phyloP scores from a whole-genome alignment of 179 eudicot species.

The Beta lomatogona region DNA sequence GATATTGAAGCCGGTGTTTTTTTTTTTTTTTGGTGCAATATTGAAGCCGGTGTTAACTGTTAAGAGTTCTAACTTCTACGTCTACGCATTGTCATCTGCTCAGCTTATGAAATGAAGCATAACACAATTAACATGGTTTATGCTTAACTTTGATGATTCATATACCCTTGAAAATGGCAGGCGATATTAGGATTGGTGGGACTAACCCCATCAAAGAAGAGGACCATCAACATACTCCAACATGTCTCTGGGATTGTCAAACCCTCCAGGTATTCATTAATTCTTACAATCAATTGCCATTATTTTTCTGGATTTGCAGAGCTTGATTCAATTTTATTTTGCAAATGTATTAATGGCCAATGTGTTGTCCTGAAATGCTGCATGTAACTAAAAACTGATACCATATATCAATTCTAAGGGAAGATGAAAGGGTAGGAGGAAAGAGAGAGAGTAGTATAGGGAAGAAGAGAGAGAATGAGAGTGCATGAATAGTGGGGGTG shows the following conservation, averaged over 20 bases:
- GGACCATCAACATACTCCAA: slow-evolving; percentile 24
- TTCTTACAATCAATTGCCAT: not conserved
- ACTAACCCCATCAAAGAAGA: slow-evolving; percentile 28
- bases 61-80: too few species aligned
- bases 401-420: not conserved
- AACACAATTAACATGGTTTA: not conserved
- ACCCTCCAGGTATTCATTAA: slow-evolving; percentile 28
- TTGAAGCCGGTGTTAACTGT: too few species aligned
- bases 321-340: not conserved
- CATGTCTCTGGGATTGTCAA: slow-evolving; percentile 31
- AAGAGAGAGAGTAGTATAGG: too few species aligned
- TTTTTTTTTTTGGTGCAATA: too few species aligned
- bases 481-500: too few species aligned
- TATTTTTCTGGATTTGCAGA: not conserved
- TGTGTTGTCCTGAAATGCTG: not conserved
- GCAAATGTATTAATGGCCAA: not conserved
- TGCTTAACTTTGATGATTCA: not conserved
- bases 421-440: not conserved
- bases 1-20: too few species aligned
- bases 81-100: not conserved
- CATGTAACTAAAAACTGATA: not conserved
- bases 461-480: too few species aligned
- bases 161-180: slow-evolving; percentile 18
- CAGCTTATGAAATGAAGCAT: not conserved
- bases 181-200: slow-evolving; percentile 19